These are phyloP conservation scores for Yamadazyma insecticola DNA, from an alignment of 805 yeast genomes.

Conservation along the genomic window DNA sequence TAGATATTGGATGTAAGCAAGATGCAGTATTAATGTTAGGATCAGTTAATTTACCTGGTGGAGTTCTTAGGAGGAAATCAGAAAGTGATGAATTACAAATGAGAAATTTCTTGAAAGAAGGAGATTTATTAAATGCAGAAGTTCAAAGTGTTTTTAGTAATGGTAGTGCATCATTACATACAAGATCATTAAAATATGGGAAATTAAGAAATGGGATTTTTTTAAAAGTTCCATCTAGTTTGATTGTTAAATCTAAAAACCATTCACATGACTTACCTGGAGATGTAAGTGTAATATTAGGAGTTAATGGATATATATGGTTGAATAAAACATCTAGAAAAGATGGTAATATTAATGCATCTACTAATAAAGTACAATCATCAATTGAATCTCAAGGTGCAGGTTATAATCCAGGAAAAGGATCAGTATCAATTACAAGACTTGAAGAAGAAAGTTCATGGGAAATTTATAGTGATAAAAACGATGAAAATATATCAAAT, in stretches of 20 bases:
- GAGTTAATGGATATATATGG: constrained; percentile 96
- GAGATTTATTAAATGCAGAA: constrained; percentile 92
- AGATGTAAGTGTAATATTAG: constrained; percentile 83
- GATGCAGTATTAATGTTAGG: constrained; percentile 92
- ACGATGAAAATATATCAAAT: constrained; percentile 61
- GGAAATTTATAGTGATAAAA: constrained; percentile 91
- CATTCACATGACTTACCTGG: constrained; percentile 91
- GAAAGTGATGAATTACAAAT: constrained; percentile 95
- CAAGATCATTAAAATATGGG: constrained; percentile 93
- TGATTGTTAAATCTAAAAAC: constrained; percentile 79
- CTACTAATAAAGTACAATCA: constrained; percentile 34
- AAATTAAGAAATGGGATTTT: constrained; percentile 89
- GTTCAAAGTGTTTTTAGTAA: constrained; percentile 86
- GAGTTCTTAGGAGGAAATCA: constrained; percentile 86
- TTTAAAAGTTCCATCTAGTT: constrained; percentile 72
- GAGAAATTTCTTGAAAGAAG: constrained; percentile 92
- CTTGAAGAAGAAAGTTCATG: constrained; percentile 89
- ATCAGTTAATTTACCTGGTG: constrained; percentile 96
- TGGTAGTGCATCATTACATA: constrained; percentile 91
- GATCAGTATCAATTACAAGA: constrained; percentile 70
- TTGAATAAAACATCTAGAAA: constrained; percentile 58
- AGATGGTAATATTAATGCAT: constrained; percentile 15
- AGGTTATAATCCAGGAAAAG: constrained; percentile 55
- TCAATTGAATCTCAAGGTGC: constrained; percentile 29
- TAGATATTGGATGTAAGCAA: constrained; percentile 92